Conservation (phyloP, 1,139 yeast genomes). For the Sugiyamaella paludigena region DNA sequence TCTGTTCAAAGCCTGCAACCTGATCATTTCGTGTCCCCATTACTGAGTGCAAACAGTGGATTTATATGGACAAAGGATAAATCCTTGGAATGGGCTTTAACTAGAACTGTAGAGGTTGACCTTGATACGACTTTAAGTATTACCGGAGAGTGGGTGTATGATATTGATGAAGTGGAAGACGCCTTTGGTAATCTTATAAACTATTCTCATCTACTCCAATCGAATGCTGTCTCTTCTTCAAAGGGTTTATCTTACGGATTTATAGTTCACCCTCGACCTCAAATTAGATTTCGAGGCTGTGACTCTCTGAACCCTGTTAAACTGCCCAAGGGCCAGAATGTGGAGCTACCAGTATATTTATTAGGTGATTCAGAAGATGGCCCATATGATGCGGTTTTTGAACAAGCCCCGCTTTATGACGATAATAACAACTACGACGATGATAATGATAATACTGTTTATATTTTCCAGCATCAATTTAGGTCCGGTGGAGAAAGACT, state of each 20-base stretch:
- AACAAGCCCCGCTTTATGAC: constrained; percentile 19
- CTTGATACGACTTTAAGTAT: constrained; percentile 48
- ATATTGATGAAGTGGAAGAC: constrained; percentile 65
- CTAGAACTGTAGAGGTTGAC: constrained; percentile 48
- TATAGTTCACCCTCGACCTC: constrained; percentile 63
- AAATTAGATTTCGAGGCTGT: constrained; percentile 41
- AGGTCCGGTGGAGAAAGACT: constrained; percentile 17
- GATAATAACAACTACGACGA: neutral
- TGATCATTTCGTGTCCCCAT: constrained; percentile 44
- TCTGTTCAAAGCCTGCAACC: constrained; percentile 51
- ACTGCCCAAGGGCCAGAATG: constrained; percentile 33
- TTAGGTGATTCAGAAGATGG: constrained; percentile 31
- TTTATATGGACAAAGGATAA: constrained; percentile 34
- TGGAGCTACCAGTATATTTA: constrained; percentile 27
- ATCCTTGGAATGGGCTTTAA: constrained; percentile 53
- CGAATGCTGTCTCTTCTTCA: constrained; percentile 32
- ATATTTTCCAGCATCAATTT: constrained; percentile 13
- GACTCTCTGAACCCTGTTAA: constrained; percentile 36
- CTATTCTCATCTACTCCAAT: constrained; percentile 42
- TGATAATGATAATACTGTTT: constrained; percentile 3
- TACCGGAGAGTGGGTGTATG: constrained; percentile 63
- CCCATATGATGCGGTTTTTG: constrained; percentile 35
- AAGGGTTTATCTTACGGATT: constrained; percentile 45
- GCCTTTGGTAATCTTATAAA: constrained; percentile 68
- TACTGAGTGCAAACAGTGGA: constrained; percentile 26